Conservation (phyloP, 2,329 filamentous ascomycete species). For the Fusarium penzigii region DNA sequence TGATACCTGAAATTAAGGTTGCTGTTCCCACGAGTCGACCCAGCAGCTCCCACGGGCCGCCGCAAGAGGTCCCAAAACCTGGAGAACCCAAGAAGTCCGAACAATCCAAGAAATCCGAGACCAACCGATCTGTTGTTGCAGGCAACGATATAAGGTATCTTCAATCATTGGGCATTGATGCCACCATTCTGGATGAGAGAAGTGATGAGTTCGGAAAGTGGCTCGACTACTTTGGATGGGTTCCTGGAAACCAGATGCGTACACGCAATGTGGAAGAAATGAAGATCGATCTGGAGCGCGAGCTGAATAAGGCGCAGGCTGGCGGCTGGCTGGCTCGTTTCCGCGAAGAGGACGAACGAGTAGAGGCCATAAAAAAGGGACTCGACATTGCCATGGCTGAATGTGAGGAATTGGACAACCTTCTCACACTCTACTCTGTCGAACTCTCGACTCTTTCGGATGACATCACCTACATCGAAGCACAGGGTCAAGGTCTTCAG, state of each 20-base stretch:
- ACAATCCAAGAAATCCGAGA: slow-evolving; percentile 10
- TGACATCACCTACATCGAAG: slow-evolving; percentile 96
- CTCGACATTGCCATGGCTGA: slow-evolving; percentile 91
- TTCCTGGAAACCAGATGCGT: slow-evolving; percentile 72
- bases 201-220: slow-evolving; percentile 80
- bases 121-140: slow-evolving; percentile 62
- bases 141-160: slow-evolving; percentile 81
- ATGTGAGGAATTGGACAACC: slow-evolving; percentile 93
- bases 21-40: slow-evolving; percentile 49
- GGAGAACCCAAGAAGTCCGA: slow-evolving; percentile 42
- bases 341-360: slow-evolving; percentile 85
- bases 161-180: slow-evolving; percentile 74
- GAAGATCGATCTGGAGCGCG: slow-evolving; percentile 79
- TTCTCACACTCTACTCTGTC: slow-evolving; percentile 91
- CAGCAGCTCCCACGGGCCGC: slow-evolving; percentile 40
- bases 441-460: slow-evolving; percentile 92
- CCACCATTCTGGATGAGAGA: slow-evolving; percentile 71
- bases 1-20: slow-evolving; percentile 60
- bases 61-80: slow-evolving; percentile 37
- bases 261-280: slow-evolving; percentile 76
- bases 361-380: slow-evolving; percentile 80
- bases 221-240: slow-evolving; percentile 87
- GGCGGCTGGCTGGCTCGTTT: slow-evolving; percentile 87
- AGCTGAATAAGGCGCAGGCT: slow-evolving; percentile 87
- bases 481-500: slow-evolving; percentile 93